Conservation (phyloP, 129 eudicot genomes). For the Ambrosia trifida region DNA sequence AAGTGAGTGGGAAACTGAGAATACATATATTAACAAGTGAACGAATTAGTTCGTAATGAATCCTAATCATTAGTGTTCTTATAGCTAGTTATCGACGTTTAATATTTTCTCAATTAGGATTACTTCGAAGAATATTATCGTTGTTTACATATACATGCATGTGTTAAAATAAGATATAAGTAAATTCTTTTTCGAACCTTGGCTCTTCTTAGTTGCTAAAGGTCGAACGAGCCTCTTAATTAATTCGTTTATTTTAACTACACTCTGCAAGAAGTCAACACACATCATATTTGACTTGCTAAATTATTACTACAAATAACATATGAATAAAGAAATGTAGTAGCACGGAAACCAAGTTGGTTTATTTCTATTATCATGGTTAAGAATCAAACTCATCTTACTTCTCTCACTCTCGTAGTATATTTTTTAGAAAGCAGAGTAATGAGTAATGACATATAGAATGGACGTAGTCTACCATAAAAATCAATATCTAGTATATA, state of each 20-base stretch:
- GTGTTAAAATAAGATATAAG: neutral
- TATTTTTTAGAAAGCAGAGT: no score
- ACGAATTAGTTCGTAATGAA: no score
- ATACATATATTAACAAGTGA: no score
- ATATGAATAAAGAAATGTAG: neutral
- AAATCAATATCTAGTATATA: no score
- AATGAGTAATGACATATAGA: neutral
- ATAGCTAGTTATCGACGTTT: no score
- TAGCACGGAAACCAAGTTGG: neutral
- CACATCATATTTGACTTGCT: slow-evolving; percentile 1
- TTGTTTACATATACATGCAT: neutral
- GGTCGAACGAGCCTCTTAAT: slow-evolving; percentile 7
- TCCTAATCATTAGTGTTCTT: no score
- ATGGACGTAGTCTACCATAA: neutral
- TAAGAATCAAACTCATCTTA: no score
- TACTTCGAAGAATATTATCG: no score
- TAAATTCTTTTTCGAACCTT: neutral
- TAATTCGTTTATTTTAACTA: neutral
- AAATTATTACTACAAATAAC: neutral
- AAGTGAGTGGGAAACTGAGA: no score
- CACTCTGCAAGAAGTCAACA: neutral
- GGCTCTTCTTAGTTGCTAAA: slow-evolving; percentile 12
- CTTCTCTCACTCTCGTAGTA: no score
- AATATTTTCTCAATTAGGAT: no score
- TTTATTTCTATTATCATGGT: no score